A percentile compares a stretch with the other conserved stretches of the same genome.
Conservation (phyloP, 2,329 filamentous ascomycete species). For the Thermothelomyces thermophilus region DNA sequence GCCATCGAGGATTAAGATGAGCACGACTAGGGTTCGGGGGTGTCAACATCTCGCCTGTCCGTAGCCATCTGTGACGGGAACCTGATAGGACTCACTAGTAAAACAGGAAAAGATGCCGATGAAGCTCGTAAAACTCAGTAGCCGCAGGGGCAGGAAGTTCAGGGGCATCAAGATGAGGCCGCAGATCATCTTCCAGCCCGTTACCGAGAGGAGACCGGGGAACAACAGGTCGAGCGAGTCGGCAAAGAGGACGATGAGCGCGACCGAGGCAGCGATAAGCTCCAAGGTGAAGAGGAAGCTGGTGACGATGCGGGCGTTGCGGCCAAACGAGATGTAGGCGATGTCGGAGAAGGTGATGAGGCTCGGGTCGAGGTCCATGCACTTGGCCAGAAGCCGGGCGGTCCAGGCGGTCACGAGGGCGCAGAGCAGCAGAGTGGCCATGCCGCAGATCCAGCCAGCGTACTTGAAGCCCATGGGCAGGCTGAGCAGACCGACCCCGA, state of each 20-base stretch:
- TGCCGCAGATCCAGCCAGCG: slow-evolving; percentile 79
- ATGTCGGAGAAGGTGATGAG: slow-evolving; percentile 93
- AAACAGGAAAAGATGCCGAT: slow-evolving; percentile 88
- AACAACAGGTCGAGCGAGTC: slow-evolving; percentile 79
- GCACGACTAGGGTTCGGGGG: slow-evolving; percentile 61
- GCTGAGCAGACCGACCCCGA: slow-evolving; percentile 83
- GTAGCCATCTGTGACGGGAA: not conserved
- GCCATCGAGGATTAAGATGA: slow-evolving; percentile 79
- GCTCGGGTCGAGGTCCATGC: slow-evolving; percentile 75
- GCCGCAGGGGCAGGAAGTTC: slow-evolving; percentile 74
- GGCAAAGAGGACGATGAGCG: slow-evolving; percentile 84
- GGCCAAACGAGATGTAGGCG: slow-evolving; percentile 84
- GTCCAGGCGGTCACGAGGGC: slow-evolving; percentile 79
- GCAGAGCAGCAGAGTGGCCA: slow-evolving; percentile 65
- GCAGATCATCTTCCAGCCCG: slow-evolving; percentile 80
- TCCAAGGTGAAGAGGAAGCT: slow-evolving; percentile 85
- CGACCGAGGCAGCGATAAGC: slow-evolving; percentile 80
- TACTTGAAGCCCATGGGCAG: slow-evolving; percentile 83
- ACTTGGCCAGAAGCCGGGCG: slow-evolving; percentile 75
- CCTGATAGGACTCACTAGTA: slow-evolving; percentile 55
- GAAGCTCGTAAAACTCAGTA: slow-evolving; percentile 85
- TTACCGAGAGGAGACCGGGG: slow-evolving; percentile 57
- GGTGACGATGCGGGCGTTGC: slow-evolving; percentile 70
- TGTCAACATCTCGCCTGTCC: slow-evolving; percentile 2
- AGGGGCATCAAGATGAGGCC: slow-evolving; percentile 71